phyloP scores from a whole-genome alignment of 345 rosid genomes.

The thale cress (Arabidopsis thaliana) region TAIR10.1 NC_003074.8:14930001-14930500 shows the following conservation, averaged over 20 bases:
- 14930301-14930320: constrained; percentile 89
- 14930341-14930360: background rate
- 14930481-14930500: constrained; percentile 14
- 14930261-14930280: constrained; percentile 98
- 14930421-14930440: constrained; percentile 88
- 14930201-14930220: background rate
- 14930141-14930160: no score
- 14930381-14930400: background rate
- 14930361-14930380: background rate
- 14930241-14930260: constrained; percentile 30
- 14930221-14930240: background rate
- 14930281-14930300: constrained; percentile 82
- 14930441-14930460: constrained; percentile 89
- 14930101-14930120: no score
- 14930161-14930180: no score
- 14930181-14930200: no score
- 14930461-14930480: constrained; percentile 38
- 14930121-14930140: no score
- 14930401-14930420: constrained; percentile 86
- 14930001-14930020: no score
- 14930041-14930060: no score
- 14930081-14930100: no score
- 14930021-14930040: no score
- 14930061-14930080: no score
- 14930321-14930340: constrained; percentile 45